Evolutionary conservation across 1,284 basidiomycete species (phyloP).

Genomic region (Ceratobasidium sp.): DNA sequence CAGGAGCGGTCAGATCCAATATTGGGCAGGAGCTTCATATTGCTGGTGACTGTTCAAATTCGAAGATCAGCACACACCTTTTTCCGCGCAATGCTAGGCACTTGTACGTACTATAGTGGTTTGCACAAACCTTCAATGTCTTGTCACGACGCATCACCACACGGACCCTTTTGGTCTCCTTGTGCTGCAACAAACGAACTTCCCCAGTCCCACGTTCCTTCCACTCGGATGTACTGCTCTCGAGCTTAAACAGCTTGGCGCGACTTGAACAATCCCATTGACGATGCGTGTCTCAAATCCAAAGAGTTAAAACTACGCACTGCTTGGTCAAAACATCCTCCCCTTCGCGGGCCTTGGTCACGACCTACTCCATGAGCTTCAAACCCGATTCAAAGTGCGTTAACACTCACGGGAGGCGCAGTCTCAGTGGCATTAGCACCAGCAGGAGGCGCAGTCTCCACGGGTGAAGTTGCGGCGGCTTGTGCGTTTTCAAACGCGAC

Average conservation of each 20-base stretch:
- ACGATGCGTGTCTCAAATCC: slow-evolving; percentile 53
- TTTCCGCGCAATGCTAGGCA: neutral
- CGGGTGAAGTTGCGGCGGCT: too few species aligned
- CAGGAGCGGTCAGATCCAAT: slow-evolving; percentile 99
- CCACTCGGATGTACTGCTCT: slow-evolving; percentile 86
- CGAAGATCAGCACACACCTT: neutral
- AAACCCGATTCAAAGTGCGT: slow-evolving; percentile 97
- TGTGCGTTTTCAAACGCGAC: slow-evolving; percentile 86
- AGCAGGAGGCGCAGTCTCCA: too few species aligned
- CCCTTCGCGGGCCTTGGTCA: slow-evolving; percentile 96
- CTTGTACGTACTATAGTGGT: slow-evolving; percentile 85
- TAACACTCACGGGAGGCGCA: too few species aligned
- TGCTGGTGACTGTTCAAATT: slow-evolving; percentile 75
- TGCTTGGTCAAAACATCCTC: slow-evolving; percentile 94
- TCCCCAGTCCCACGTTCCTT: slow-evolving; percentile 97
- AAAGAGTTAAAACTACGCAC: slow-evolving; percentile 57
- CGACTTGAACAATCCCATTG: slow-evolving; percentile 68
- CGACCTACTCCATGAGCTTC: slow-evolving; percentile 95
- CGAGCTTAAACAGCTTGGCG: slow-evolving; percentile 98
- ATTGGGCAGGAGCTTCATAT: slow-evolving; percentile 97
- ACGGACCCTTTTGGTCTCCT: slow-evolving; percentile 89
- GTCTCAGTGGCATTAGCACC: too few species aligned
- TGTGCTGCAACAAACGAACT: slow-evolving; percentile 88
- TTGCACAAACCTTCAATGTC: slow-evolving; percentile 99
- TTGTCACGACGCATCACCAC: slow-evolving; percentile 99